Conservation (phyloP, 371 early-diverging fungal genomes). For the Mucor mucedo region DNA sequence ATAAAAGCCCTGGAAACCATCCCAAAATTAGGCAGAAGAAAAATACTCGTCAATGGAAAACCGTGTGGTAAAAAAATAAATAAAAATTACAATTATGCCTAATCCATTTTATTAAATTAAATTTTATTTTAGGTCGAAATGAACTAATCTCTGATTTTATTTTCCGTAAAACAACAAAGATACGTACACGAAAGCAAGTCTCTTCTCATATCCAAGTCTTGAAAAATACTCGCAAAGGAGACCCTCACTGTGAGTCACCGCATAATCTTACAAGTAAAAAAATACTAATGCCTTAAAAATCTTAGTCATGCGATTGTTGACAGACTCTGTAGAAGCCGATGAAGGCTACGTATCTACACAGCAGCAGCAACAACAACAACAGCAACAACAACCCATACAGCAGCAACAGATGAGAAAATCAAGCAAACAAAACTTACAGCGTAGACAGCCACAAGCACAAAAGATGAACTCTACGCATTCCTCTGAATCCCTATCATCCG, state of each 20-base stretch:
- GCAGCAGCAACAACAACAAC: constrained; percentile 11
- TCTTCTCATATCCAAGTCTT: constrained; percentile 82
- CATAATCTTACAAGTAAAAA: no score
- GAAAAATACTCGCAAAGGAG: constrained; percentile 72
- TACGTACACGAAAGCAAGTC: constrained; percentile 76
- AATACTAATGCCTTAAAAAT: no score
- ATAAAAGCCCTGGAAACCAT: constrained; percentile 66
- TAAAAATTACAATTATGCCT: background rate
- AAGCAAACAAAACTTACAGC: constrained; percentile 4
- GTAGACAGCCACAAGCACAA: background rate
- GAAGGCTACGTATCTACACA: constrained; percentile 27
- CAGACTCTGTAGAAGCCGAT: constrained; percentile 47
- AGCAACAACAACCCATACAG: constrained; percentile 8
- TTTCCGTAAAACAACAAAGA: constrained; percentile 65
- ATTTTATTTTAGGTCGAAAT: constrained; percentile 60
- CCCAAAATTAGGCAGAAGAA: constrained; percentile 64
- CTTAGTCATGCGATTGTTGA: constrained; percentile 61
- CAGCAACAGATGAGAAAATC: background rate
- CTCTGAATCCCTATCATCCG: constrained; percentile 38
- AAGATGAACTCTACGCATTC: constrained; percentile 17
- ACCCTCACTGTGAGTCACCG: constrained; percentile 55
- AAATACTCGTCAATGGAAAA: constrained; percentile 65
- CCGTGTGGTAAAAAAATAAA: constrained; percentile 56
- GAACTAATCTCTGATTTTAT: constrained; percentile 81
- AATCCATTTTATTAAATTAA: background rate